These are phyloP conservation scores for Auricularia auricula-judae DNA, from an alignment of 768 basidiomycete genomes.

Conservation along the genomic window DNA sequence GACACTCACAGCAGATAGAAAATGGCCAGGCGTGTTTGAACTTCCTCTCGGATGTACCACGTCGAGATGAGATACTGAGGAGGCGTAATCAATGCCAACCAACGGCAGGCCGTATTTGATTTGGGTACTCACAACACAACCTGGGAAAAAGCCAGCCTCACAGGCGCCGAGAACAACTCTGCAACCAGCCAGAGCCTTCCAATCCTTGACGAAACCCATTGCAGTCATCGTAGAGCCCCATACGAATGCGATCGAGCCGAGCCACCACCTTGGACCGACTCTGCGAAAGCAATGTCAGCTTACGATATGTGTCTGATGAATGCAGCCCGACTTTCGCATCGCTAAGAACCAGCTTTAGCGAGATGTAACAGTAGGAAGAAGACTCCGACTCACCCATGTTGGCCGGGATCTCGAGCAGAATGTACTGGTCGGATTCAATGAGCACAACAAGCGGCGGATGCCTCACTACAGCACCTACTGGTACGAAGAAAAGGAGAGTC, in stretches of 20 bases:
- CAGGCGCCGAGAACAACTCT: conserved; percentile 16
- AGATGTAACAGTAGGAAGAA: not conserved
- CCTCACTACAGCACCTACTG: not conserved
- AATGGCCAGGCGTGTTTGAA: conserved; percentile 2
- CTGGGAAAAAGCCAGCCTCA: conserved; percentile 19
- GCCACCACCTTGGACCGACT: not conserved
- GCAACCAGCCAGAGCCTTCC: conserved; percentile 17
- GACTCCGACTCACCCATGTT: not conserved
- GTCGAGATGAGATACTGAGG: conserved; percentile 9
- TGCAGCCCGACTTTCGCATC: not conserved
- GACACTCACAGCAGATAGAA: conserved; percentile 17
- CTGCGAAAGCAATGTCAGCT: not conserved
- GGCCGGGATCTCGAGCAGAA: not conserved
- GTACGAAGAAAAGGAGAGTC: not conserved
- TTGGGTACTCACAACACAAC: not conserved
- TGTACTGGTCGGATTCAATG: not conserved
- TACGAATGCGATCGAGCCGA: conserved; percentile 2
- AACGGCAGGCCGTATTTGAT: no score
- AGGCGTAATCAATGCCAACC: not conserved
- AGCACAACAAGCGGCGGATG: not conserved
- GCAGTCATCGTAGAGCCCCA: conserved; percentile 19
- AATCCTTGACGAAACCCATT: conserved; percentile 18
- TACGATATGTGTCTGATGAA: not conserved
- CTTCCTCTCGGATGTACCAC: conserved; percentile 20
- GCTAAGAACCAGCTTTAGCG: not conserved